Evolutionary conservation across 768 basidiomycete genomes (phyloP).

Genomic region (Lactarius vividus): DNA sequence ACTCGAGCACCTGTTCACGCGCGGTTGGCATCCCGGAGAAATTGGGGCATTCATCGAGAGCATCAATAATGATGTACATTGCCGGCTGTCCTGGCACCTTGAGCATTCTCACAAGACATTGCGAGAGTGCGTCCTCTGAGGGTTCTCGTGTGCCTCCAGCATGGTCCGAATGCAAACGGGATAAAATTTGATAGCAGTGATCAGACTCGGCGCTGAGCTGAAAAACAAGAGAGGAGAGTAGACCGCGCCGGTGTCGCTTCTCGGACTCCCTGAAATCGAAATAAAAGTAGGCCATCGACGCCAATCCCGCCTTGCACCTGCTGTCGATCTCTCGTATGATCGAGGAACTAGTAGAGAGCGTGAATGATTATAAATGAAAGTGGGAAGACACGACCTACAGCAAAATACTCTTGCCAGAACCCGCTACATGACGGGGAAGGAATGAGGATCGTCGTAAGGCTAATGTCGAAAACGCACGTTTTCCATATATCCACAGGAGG

Average conservation of each 20-base stretch:
- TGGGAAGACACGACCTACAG: background rate
- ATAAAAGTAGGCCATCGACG: conserved; percentile 10
- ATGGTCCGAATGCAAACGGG: background rate
- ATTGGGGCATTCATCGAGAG: conserved; percentile 10
- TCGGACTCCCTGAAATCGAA: conserved; percentile 6
- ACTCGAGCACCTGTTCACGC: background rate
- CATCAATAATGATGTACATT: background rate
- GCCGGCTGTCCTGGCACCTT: background rate
- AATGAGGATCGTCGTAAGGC: background rate
- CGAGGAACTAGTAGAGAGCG: background rate
- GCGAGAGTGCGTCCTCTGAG: background rate
- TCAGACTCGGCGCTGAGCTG: conserved; percentile 6
- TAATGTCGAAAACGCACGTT: background rate
- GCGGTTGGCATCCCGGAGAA: background rate
- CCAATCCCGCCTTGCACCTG: background rate
- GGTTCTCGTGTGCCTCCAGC: background rate
- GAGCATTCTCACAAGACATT: conserved; percentile 7
- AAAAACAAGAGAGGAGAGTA: conserved; percentile 2
- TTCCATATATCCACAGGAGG: conserved; percentile 10
- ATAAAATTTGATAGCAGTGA: background rate
- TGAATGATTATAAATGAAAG: background rate
- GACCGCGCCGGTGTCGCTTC: background rate
- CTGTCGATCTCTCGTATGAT: background rate
- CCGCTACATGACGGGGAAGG: background rate
- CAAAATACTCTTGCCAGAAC: conserved; percentile 9